Evolutionary conservation across 495 filamentous ascomycete species (phyloP).

Genomic region (Margaritispora aquatica): DNA sequence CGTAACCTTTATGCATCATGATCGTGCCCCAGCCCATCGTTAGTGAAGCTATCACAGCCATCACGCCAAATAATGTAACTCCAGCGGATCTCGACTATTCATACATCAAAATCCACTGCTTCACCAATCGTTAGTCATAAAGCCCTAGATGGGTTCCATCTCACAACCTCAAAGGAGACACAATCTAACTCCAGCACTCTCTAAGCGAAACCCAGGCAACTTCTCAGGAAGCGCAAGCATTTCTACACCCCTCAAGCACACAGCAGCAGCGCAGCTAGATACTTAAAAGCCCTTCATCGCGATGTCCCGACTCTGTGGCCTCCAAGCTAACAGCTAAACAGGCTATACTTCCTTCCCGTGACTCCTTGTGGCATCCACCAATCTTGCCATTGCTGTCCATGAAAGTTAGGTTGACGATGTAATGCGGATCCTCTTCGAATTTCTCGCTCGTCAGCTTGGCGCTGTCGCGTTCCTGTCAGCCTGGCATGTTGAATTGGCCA

Average conservation of each 20-base stretch:
- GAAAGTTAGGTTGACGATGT: constrained; percentile 18
- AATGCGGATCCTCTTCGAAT: constrained; percentile 33
- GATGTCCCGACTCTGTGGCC: not conserved
- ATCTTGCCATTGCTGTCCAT: constrained; percentile 14
- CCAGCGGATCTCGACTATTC: too few species aligned
- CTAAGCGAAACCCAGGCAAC: not conserved
- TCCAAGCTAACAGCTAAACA: constrained; percentile 19
- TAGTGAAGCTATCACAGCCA: too few species aligned
- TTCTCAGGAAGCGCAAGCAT: constrained; percentile 1
- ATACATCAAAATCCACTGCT: too few species aligned
- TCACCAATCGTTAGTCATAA: too few species aligned
- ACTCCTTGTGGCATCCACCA: constrained; percentile 11
- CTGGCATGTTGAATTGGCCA: constrained; percentile 53
- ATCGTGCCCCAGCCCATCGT: too few species aligned
- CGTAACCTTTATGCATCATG: too few species aligned
- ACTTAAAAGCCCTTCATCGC: constrained; percentile 15
- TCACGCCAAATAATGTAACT: too few species aligned
- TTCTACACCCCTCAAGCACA: constrained; percentile 21
- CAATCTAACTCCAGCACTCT: too few species aligned
- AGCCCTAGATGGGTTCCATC: too few species aligned
- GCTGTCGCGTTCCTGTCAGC: constrained; percentile 54
- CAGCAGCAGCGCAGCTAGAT: constrained; percentile 23
- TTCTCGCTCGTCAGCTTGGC: constrained; percentile 56
- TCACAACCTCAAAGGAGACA: too few species aligned
- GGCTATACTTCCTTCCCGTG: constrained; percentile 19